Conservation (phyloP, 2,329 filamentous ascomycete species). For the Onygenales sp. region DNA sequence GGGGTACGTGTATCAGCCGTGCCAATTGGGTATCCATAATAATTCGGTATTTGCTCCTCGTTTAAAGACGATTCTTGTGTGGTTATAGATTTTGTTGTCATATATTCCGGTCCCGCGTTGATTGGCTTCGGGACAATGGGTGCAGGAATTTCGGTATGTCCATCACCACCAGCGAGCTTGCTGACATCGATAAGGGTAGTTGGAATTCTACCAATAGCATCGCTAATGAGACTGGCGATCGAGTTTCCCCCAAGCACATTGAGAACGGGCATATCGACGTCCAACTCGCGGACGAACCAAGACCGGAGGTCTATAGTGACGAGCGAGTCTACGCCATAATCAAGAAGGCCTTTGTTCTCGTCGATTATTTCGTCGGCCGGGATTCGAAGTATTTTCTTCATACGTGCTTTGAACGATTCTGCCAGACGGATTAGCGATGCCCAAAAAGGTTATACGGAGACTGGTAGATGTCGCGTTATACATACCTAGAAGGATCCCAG, state of each 20-base stretch:
- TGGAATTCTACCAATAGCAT: not conserved
- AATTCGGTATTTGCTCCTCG: no score
- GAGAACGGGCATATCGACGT: slow-evolving; percentile 37
- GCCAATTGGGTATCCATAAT: no score
- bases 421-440: not conserved
- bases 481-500: not conserved
- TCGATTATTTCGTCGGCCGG: not conserved
- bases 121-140: no score
- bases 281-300: slow-evolving; percentile 39
- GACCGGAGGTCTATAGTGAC: slow-evolving; percentile 31
- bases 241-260: slow-evolving; percentile 28
- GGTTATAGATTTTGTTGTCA: no score
- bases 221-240: not conserved
- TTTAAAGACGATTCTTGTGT: no score
- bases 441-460: no score
- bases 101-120: no score
- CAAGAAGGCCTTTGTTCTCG: slow-evolving; percentile 2
- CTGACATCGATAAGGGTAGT: not conserved
- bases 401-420: not conserved
- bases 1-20: no score
- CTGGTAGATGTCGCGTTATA: not conserved
- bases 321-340: slow-evolving; percentile 28
- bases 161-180: no score
- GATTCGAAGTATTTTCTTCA: not conserved
- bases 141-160: no score